Conservation (phyloP, 345 rosid species). For the Rhizophora mangle region DNA sequence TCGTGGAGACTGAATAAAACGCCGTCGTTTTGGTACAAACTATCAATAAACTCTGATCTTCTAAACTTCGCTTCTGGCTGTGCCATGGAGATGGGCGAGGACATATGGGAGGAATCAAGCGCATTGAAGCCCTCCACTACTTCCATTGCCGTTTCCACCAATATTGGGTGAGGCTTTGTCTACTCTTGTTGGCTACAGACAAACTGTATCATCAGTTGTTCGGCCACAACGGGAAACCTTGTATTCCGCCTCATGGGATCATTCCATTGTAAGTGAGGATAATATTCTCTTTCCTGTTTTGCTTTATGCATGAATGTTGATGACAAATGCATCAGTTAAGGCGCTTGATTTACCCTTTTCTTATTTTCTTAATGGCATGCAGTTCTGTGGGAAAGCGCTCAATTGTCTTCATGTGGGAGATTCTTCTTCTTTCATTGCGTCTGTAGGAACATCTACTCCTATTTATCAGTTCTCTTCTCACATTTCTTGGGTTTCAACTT, state of each 20-base stretch:
- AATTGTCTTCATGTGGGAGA: slow-evolving; percentile 81
- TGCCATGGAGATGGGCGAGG: no score
- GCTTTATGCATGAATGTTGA: neutral
- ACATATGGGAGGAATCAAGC: no score
- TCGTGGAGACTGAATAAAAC: no score
- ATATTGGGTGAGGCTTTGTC: slow-evolving; percentile 56
- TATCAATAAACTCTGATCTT: no score
- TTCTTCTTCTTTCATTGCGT: slow-evolving; percentile 77
- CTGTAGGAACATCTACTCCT: slow-evolving; percentile 83
- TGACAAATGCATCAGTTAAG: neutral
- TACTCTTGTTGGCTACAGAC: slow-evolving; percentile 43
- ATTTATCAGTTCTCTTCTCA: slow-evolving; percentile 78
- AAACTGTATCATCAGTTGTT: slow-evolving; percentile 62
- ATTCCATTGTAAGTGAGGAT: slow-evolving; percentile 58
- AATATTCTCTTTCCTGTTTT: neutral
- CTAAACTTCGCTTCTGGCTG: no score
- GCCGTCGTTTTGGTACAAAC: no score
- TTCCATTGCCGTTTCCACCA: no score
- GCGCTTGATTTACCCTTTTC: slow-evolving; percentile 7
- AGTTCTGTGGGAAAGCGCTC: slow-evolving; percentile 79
- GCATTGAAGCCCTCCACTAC: no score
- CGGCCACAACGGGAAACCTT: slow-evolving; percentile 75
- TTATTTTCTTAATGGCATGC: slow-evolving; percentile 17
- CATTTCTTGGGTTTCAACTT: slow-evolving; percentile 77
- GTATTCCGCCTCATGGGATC: slow-evolving; percentile 95